Evolutionary conservation across 495 filamentous ascomycete genomes (phyloP).

Genomic region (Glonium stellatum): DNA sequence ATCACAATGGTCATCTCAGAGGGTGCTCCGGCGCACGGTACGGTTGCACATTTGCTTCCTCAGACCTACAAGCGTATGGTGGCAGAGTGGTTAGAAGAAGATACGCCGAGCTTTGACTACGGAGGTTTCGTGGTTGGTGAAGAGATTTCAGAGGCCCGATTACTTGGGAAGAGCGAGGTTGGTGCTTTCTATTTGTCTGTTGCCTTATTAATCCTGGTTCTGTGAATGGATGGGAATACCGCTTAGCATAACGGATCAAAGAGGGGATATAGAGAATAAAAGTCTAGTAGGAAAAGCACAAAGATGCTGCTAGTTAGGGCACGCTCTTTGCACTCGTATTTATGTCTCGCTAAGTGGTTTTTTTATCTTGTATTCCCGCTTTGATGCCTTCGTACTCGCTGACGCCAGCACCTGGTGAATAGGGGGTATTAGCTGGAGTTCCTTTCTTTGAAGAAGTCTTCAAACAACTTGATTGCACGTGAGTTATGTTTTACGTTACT

Average conservation of each 20-base stretch:
- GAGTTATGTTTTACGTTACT: conserved; percentile 22
- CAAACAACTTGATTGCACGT: conserved; percentile 75
- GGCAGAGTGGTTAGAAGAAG: conserved; percentile 82
- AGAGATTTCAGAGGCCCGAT: conserved; percentile 62
- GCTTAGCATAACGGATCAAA: no score
- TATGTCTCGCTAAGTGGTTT: no score
- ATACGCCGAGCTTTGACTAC: conserved; percentile 93
- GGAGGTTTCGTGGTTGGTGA: conserved; percentile 95
- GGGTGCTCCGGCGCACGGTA: conserved; percentile 59
- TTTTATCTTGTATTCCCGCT: not conserved
- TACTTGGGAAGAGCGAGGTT: conserved; percentile 79
- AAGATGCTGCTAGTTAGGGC: not conserved
- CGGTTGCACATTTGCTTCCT: conserved; percentile 74
- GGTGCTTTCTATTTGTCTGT: conserved; percentile 1
- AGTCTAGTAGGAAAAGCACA: no score
- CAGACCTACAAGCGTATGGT: conserved; percentile 74
- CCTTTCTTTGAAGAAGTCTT: conserved; percentile 97
- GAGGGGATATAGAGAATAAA: no score
- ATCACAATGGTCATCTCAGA: conserved; percentile 19
- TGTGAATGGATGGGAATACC: no score
- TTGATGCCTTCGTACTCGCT: not conserved
- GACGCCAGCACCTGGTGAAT: not conserved
- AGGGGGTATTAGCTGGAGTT: conserved; percentile 79
- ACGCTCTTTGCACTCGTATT: not conserved
- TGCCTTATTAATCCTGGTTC: not conserved